Base-by-base conservation (phyloP, 2,329 filamentous ascomycete genomes). In the Furcasterigmium sp. region DNA sequence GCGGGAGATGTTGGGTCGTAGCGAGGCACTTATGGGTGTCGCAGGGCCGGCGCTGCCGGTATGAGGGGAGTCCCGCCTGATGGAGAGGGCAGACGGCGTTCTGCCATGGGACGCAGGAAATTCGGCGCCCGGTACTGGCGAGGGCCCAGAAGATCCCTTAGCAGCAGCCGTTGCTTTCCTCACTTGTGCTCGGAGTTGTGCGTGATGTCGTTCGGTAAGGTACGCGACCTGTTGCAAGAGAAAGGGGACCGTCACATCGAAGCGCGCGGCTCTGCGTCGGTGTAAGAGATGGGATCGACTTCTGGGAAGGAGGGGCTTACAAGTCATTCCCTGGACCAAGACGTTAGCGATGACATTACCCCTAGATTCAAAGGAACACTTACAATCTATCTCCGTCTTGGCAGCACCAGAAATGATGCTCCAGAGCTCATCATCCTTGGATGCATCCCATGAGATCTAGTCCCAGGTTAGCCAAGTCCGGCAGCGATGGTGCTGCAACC, bases 181-280 rank as follows among this genome's bases (percentile, higher is more conserved):
- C 71, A 97, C 89, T 66, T 96, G 90, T 17, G 87, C 90, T 52
- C 88, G 82, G 38, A 97, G 87, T 60, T 96, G 89, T 1, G 87
- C 87, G 21, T 94, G 78, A 67, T 97, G 89, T 41, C 87, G 78
- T 60, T 97, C 91, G 58, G 93, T 95, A 6, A 97, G 78, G 78
- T 90, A 95, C 62, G 89, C 90, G 50, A 90, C 90, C 65, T 98
- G 90, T 60, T 95, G 88, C 14, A 96, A 78, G 25, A 98, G 76
- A 57, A 97, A 97, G 32, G 89, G 78, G 45, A 94, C 80, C 20
- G 87, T 85, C 17, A 96, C 91, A 49, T 91, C 78, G 64, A 96
- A 95, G 37, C 80, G 75, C 41, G 78, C 72, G 37, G 87, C 88
- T 58, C 85, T 85, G 53, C 8, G 4, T 17, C 13, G n/a, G 14